Percentiles rank a stretch among this genome's conserved stretches.
These are phyloP conservation scores for Polyporus arcularius DNA, from an alignment of 768 basidiomycete species.

Conservation along the genomic window DNA sequence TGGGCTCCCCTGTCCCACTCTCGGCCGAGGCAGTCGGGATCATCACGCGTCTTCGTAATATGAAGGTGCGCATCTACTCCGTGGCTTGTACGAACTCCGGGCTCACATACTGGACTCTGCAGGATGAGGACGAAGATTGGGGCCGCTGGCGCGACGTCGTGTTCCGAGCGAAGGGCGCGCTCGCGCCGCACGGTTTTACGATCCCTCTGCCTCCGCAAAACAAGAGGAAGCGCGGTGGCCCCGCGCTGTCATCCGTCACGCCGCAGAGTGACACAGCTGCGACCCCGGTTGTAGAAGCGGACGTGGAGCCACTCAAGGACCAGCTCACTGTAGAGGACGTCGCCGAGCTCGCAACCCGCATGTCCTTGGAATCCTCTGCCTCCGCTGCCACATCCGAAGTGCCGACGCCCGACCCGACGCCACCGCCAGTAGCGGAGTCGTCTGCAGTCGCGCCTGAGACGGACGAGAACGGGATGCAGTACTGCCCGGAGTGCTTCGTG, in stretches of 20 bases:
- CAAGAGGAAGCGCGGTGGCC: slow-evolving; percentile 59
- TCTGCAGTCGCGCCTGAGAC: slow-evolving; percentile 3
- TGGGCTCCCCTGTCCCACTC: slow-evolving; percentile 82
- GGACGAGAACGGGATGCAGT: slow-evolving; percentile 40
- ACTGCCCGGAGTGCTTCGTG: slow-evolving; percentile 90
- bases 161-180: slow-evolving; percentile 70
- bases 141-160: slow-evolving; percentile 85
- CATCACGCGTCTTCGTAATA: slow-evolving; percentile 78
- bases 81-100: neutral
- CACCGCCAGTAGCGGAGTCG: slow-evolving; percentile 2
- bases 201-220: slow-evolving; percentile 64
- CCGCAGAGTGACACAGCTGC: slow-evolving; percentile 20
- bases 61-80: slow-evolving; percentile 57
- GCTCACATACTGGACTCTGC: too few species aligned
- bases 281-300: neutral
- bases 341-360: slow-evolving; percentile 23
- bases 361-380: slow-evolving; percentile 25
- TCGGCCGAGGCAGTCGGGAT: slow-evolving; percentile 74
- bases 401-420: neutral
- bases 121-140: slow-evolving; percentile 91
- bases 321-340: slow-evolving; percentile 57
- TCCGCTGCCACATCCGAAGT: slow-evolving; percentile 18
- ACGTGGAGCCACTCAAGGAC: slow-evolving; percentile 20
- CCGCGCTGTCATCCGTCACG: slow-evolving; percentile 20
- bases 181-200: slow-evolving; percentile 42